Evolutionary conservation across 345 rosid species (phyloP), one percentile per base, ranked within the genome.

Genomic region (Populus nigra): DNA sequence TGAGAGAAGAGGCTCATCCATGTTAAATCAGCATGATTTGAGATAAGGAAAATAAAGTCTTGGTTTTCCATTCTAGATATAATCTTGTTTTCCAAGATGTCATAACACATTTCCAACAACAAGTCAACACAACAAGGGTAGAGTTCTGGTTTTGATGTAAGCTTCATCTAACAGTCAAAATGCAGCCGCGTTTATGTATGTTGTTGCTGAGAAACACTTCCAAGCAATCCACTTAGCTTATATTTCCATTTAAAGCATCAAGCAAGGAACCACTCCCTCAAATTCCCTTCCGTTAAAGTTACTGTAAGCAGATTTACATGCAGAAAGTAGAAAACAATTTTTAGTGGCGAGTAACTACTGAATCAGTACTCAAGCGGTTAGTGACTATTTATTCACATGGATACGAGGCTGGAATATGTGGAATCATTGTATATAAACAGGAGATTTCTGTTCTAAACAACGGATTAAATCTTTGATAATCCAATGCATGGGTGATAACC

Each of bases 1-100:
- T 36, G 83, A 76, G 72, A 90, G 86, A 76, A 90, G 73, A 22
- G 82, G 86, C 53, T 84, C 79, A 25, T 85, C 87, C 91, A 82
- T 87, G 73, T 76, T 66, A 78, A 57, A 63, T 18, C 38, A 74
- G 31, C 75, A 39, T 69, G 36, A 31, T 7, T 18, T 23, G 27
- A 27, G 27, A 49, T 39, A 6, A 2, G 10, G 62, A 66, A 18
- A 7, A 20, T 4, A 7, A 22, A 31, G 3, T 20, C 45, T 53
- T 63, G 47, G 36, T 25, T 43, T 5, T 65, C 55, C 23, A 49
- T 71, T 25, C 59, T 3, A 43, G 45, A 25, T 16, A 50, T 50
- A 9, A 2, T 45, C 16, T 13, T 27, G 8, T 23, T 25, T 70
- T 49, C 59, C n/a, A 5, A 13, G 36, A 23, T 11, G 13, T 18